Evolutionary conservation across 1,284 basidiomycete species (phyloP), one percentile per base, ranked within the genome.

Genomic region (Ceratobasidium sp.): DNA sequence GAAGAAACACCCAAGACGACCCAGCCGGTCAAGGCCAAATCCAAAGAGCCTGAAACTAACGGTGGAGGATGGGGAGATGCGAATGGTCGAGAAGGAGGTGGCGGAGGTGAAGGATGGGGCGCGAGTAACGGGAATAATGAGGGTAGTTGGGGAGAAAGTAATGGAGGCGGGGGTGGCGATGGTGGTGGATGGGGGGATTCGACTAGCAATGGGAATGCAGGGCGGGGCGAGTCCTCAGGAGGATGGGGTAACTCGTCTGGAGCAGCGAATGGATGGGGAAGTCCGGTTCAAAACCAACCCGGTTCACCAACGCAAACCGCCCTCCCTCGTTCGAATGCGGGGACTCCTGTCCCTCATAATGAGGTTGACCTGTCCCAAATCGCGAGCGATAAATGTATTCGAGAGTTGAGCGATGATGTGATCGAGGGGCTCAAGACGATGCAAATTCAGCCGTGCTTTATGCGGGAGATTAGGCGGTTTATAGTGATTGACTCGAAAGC

Each of bases 401-500:
- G 23, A 39, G 46, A 63, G 20, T 15, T 75, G 60, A 64, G 72
- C 42, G 61, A 75, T 42, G 60, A 42, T 2, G 72, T 75, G n/a
- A 75, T 75, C 39, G 46, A 64, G 15, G 72, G 72, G 2, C 72
- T 75, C 18, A 51, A 64, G 61, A 53, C 44, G 46, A 63, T 75
- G 58, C 72, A 75, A 33, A 55, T 75, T 26, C 72, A 75, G 49
- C 72, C 72, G 23, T 75, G 72, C 28, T 75, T 75, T 55, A 75
- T 75, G 72, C 42, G 44, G 9, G 72, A 75, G 60, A 51, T 64
- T 33, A 23, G 72, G 28, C 72, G 60, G 44, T 75, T 75, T 53
- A 42, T 75, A 3, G 72, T 75, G 18, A 75, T 75, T 33, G 72
- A 75, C 46, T 75, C 72, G 42, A 33, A 33, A 15, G 28, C 42